These are phyloP conservation scores for Aphanomyces cochlioides DNA, from an alignment of 352 stramenopile genomes.

Conservation along the genomic window DNA sequence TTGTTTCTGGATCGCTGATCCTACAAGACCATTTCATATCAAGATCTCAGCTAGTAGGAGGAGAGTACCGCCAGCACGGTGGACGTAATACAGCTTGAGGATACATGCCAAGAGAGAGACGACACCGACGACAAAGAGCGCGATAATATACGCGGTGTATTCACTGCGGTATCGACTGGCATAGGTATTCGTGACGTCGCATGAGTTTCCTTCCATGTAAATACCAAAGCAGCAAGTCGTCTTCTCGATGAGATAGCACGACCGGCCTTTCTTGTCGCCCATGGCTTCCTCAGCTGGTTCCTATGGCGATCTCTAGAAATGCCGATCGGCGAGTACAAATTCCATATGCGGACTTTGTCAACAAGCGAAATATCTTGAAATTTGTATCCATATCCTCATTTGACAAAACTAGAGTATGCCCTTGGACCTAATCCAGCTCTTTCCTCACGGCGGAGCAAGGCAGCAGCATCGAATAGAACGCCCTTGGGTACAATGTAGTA, in stretches of 20 bases:
- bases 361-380: neutral
- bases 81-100: constrained; percentile 14
- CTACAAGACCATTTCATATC: neutral
- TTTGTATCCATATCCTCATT: neutral
- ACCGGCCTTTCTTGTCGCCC: neutral
- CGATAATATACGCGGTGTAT: constrained; percentile 6
- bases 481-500: too few relatives aligned
- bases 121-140: neutral
- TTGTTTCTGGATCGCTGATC: constrained; percentile 27
- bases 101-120: constrained; percentile 10
- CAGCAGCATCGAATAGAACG: too few relatives aligned
- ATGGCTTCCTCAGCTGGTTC: neutral
- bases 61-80: constrained; percentile 8
- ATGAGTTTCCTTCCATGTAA: neutral
- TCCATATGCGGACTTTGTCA: neutral
- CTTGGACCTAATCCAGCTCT: too few relatives aligned
- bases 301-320: too few relatives aligned
- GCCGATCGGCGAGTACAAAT: too few relatives aligned
- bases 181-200: constrained; percentile 12
- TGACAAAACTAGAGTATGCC: neutral
- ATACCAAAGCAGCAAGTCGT: constrained; percentile 16
- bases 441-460: too few relatives aligned
- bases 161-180: neutral
- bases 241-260: constrained; percentile 3
- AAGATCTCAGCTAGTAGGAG: neutral